Conservation (phyloP, 345 rosid species). For the Eutrema japonicum region DNA sequence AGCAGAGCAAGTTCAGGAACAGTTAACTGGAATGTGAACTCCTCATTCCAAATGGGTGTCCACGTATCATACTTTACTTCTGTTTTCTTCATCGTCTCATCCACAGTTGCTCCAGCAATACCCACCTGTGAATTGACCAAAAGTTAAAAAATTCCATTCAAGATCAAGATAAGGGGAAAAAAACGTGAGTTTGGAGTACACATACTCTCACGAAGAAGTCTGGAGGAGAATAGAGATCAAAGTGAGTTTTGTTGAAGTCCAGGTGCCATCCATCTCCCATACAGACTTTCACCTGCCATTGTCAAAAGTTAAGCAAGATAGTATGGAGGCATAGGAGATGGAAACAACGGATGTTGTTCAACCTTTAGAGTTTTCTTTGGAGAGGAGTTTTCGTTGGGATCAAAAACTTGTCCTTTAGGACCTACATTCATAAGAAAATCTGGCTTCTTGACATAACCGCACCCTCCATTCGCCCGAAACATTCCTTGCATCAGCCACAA, state of each 20-base stretch:
- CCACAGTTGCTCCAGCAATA: slow-evolving; percentile 77
- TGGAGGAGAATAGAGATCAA: slow-evolving; percentile 86
- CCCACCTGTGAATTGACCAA: slow-evolving; percentile 58
- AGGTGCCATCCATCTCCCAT: slow-evolving; percentile 92
- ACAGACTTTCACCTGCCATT: slow-evolving; percentile 66
- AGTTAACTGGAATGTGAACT: slow-evolving; percentile 66
- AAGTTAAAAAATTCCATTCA: not conserved
- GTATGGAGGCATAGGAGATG: not conserved
- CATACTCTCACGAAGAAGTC: slow-evolving; percentile 81
- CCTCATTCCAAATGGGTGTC: slow-evolving; percentile 88
- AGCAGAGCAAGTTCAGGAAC: slow-evolving; percentile 90
- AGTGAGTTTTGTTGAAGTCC: slow-evolving; percentile 81
- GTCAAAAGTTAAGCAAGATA: slow-evolving; percentile 23
- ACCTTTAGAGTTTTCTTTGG: slow-evolving; percentile 75
- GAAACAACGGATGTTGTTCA: not conserved
- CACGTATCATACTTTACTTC: slow-evolving; percentile 60
- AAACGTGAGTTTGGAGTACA: slow-evolving; percentile 23
- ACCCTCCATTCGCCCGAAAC: slow-evolving; percentile 90
- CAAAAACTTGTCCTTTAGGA: slow-evolving; percentile 51
- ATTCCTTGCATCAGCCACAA: slow-evolving; percentile 94
- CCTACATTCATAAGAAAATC: slow-evolving; percentile 57
- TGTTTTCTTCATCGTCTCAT: slow-evolving; percentile 70
- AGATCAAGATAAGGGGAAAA: slow-evolving; percentile 2
- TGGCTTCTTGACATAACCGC: slow-evolving; percentile 92
- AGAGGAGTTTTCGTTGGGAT: slow-evolving; percentile 52